Evolutionary conservation across 2,329 filamentous ascomycete species (phyloP), one percentile per base, ranked within the genome.

Genomic region (Arthrobotrys conoides): DNA sequence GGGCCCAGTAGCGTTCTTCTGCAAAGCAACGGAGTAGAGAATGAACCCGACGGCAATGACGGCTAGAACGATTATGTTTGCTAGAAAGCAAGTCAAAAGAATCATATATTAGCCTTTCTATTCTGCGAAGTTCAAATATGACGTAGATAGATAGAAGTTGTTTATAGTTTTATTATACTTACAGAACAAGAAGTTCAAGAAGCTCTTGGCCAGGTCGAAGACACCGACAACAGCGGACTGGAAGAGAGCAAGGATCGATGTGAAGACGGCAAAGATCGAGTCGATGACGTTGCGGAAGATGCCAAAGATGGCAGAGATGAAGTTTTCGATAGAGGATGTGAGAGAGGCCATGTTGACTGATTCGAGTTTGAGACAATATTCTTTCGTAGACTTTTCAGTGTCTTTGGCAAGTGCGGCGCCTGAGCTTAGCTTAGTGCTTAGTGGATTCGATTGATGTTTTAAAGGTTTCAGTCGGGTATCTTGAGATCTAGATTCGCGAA

Each of bases 291-390:
- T 77, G 59, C 63, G 73, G n/a, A 77, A 66, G 41, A 77, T 77
- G 61, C 73, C 73, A 63, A 77, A 71, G 51, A 77, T 71, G 59
- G 73, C 73, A 44, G 38, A 51, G 67, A 77, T 16, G 33, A 77
- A 77, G 53, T 77, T 77, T 30, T 77, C 73, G 61, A 71, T 12
- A n/a, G 66, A 71, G 22, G 38, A 20, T 20, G 73, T 67, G n/a
- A 77, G 27, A 12, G 73, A 77, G 33, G 9, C n/a, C 3, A 9
- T 46, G 4, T 20, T 5, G 3, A 24, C 8, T 48, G 49, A 9
- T 48, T 49, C n/a, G n/a, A n/a, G n/a, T n/a, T n/a, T n/a, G n/a
- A n/a, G n/a, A n/a, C n/a, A n/a, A n/a, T n/a, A 48, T 0, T 49
- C 24, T 30, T 22, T 18, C 5, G 38, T 64, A n/a, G 12, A 16